A percentile compares a stretch with the other conserved stretches of the same genome.
These are phyloP conservation scores for Adiantum capillusveneris DNA, from an alignment of 75 land plant species.

Conservation along the genomic window DNA sequence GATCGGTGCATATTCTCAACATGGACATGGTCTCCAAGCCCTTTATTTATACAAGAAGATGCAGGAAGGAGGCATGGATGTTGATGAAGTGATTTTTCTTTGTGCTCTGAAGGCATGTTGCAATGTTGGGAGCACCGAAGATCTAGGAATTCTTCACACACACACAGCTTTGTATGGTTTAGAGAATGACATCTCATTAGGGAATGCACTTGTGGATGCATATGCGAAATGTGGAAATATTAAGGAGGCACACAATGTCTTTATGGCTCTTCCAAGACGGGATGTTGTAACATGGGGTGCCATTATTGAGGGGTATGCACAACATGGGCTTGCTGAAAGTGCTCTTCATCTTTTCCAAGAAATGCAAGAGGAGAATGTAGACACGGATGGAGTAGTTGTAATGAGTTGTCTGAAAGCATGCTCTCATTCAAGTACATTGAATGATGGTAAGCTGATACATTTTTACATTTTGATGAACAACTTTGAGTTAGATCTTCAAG, in stretches of 20 bases:
- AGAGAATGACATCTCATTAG: slow-evolving; percentile 27
- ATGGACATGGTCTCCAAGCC: slow-evolving; percentile 35
- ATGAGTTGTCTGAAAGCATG: slow-evolving; percentile 55
- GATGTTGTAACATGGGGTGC: slow-evolving; percentile 16
- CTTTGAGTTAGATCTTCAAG: slow-evolving; percentile 9
- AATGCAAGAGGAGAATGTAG: slow-evolving; percentile 9
- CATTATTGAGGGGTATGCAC: slow-evolving; percentile 9
- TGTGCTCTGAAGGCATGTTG: slow-evolving; percentile 37
- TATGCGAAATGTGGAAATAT: slow-evolving; percentile 77
- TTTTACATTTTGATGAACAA: slow-evolving; percentile 2
- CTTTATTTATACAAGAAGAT: slow-evolving; percentile 20
- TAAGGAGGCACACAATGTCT: slow-evolving; percentile 44
- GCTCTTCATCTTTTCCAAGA: slow-evolving; percentile 7
- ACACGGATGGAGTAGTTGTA: slow-evolving; percentile 45
- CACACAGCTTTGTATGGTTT: slow-evolving; percentile 31
- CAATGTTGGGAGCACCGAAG: slow-evolving; percentile 24
- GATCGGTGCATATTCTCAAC: slow-evolving; percentile 48
- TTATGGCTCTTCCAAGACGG: slow-evolving; percentile 14
- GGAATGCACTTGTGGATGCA: slow-evolving; percentile 60
- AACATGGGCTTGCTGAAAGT: background rate
- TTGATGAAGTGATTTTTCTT: slow-evolving; percentile 23
- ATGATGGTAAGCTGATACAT: slow-evolving; percentile 13
- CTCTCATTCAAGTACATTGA: slow-evolving; percentile 38
- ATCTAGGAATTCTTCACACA: slow-evolving; percentile 38
- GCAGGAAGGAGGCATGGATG: slow-evolving; percentile 5